These are phyloP conservation scores for Penicillium crystallinum DNA, from an alignment of 495 filamentous ascomycete genomes.

Conservation along the genomic window DNA sequence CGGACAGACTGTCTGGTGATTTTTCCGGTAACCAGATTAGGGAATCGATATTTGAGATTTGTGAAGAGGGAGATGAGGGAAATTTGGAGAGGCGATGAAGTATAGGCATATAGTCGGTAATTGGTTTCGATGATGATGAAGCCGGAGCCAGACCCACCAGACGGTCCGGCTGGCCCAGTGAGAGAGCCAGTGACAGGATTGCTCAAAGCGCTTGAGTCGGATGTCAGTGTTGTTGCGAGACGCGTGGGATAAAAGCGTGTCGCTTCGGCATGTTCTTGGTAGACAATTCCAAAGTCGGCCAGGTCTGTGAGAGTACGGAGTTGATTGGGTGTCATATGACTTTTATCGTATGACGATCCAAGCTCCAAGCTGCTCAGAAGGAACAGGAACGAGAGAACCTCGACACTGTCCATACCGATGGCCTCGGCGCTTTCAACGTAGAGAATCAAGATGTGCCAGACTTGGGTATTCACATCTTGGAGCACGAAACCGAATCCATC, in stretches of 20 bases:
- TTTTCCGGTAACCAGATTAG: slow-evolving; percentile 85
- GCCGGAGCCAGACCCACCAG: slow-evolving; percentile 53
- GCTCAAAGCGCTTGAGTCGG: slow-evolving; percentile 60
- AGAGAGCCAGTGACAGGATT: slow-evolving; percentile 35
- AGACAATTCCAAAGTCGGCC: slow-evolving; percentile 87
- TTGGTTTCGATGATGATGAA: slow-evolving; percentile 99
- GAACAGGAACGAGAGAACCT: slow-evolving; percentile 93
- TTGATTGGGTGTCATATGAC: slow-evolving; percentile 71
- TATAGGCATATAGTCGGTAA: slow-evolving; percentile 96
- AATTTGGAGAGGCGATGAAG: slow-evolving; percentile 85
- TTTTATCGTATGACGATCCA: slow-evolving; percentile 79
- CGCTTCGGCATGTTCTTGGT: slow-evolving; percentile 53
- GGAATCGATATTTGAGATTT: slow-evolving; percentile 78
- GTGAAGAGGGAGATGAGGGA: slow-evolving; percentile 89
- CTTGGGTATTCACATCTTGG: slow-evolving; percentile 91
- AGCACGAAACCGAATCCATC: slow-evolving; percentile 90
- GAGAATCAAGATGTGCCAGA: slow-evolving; percentile 90
- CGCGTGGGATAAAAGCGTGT: slow-evolving; percentile 90
- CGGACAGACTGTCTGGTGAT: slow-evolving; percentile 82
- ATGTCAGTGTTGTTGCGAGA: slow-evolving; percentile 90
- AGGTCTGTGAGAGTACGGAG: slow-evolving; percentile 81
- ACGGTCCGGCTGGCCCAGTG: slow-evolving; percentile 29
- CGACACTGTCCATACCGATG: slow-evolving; percentile 78
- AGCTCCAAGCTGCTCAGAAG: slow-evolving; percentile 91
- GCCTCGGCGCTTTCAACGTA: slow-evolving; percentile 82